Evolutionary conservation across 208 protist genomes (phyloP), one percentile per base, ranked within the genome.

Genomic region (Crithidia acanthocephali): DNA sequence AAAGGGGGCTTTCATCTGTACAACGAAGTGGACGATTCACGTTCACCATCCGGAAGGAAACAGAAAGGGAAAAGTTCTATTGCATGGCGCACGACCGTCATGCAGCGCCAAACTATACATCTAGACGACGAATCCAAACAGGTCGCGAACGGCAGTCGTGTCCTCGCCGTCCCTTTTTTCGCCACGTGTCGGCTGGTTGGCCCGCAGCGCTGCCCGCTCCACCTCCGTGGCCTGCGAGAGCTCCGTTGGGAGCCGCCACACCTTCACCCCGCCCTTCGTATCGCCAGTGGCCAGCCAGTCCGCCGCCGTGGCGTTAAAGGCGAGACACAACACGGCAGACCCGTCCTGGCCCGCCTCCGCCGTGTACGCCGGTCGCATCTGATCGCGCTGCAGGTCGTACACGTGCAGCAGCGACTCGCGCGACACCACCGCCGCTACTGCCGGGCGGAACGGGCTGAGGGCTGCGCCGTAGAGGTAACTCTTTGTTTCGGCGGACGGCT

Each of bases 211-310:
- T 0, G 80, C 79, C n/a, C 92, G 86, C 79, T 97, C 92, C 15
- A 82, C 63, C 55, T 95, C 88, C 0, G 93, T 96, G 3, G 74
- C 25, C 60, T 96, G 86, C 33, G 88, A 81, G 4, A 95, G 61
- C 13, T 85, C 83, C 15, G 80, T 83, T 0, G 91, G 88, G 22
- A 97, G 59, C 15, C 72, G 79, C 90, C 91, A 97, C 5, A 97
- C 68, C 2, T 83, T 80, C 45, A 92, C 87, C 3, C 37, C 63
- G 11, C 94, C 91, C 2, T 78, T 74, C 15, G 74, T 69, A 68
- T 97, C 91, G 2, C 94, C 90, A 11, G 92, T 95, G 15, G 84
- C 91, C 9, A 97, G 61, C 80, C 80, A 93, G 30, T 93, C 86
- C 0, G 86, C 78, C 5, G 84, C 78, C 1, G 69, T 68, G 10